Conservation (phyloP, 176 grass and related monocot species). For the Carex cristatella region DNA sequence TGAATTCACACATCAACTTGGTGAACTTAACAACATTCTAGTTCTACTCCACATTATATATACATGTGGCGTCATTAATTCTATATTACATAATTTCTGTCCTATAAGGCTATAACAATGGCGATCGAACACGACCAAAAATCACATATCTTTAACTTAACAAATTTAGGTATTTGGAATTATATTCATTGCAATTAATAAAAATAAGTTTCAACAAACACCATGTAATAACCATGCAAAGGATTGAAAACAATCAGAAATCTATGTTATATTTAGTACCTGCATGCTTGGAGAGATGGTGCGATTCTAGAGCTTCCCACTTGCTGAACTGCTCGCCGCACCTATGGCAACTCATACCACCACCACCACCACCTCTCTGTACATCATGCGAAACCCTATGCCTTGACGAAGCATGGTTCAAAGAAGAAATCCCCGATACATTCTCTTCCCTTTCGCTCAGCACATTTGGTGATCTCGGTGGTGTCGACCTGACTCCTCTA, state of each 20-base stretch:
- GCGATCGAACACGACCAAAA: not conserved
- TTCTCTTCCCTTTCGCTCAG: slow-evolving; percentile 33
- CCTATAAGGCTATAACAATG: not conserved
- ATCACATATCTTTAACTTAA: not conserved
- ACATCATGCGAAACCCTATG: slow-evolving; percentile 54
- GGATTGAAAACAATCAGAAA: slow-evolving; percentile 1
- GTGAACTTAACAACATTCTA: too few relatives aligned
- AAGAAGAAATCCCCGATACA: not conserved
- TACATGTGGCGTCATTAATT: not conserved
- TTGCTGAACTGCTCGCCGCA: slow-evolving; percentile 69
- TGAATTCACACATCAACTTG: too few relatives aligned
- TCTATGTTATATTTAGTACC: slow-evolving; percentile 24
- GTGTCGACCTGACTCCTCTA: slow-evolving; percentile 51
- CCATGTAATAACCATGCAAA: not conserved
- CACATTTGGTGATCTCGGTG: slow-evolving; percentile 65
- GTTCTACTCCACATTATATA: not conserved
- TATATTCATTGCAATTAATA: not conserved
- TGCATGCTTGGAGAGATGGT: slow-evolving; percentile 88
- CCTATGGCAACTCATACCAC: slow-evolving; percentile 46
- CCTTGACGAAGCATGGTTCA: not conserved
- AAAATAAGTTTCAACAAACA: not conserved
- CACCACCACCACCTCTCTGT: slow-evolving; percentile 23
- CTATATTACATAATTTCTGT: not conserved
- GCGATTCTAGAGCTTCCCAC: slow-evolving; percentile 77
- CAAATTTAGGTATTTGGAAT: not conserved